Percentiles rank a stretch among this genome's conserved stretches.
These are phyloP conservation scores for Lentinula novae-zelandiae DNA, from an alignment of 1,284 basidiomycete genomes.

Conservation along the genomic window DNA sequence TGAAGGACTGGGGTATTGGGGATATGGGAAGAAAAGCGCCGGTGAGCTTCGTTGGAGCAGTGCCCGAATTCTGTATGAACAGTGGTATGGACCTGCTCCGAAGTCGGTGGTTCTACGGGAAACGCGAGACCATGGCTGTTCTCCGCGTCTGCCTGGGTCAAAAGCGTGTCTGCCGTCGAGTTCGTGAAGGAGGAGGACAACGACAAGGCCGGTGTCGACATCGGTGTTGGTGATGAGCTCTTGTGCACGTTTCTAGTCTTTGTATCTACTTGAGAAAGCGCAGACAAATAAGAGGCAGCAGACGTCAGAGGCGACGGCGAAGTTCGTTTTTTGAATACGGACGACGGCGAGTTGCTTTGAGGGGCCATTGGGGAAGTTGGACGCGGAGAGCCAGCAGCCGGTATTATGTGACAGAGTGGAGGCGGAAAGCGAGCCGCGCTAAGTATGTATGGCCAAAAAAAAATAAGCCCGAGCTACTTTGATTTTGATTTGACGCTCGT, in stretches of 20 bases:
- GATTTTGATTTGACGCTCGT: too few species aligned
- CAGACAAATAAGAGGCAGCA: constrained; percentile 70
- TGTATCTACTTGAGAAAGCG: constrained; percentile 59
- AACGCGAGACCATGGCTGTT: constrained; percentile 53
- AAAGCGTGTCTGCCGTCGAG: constrained; percentile 59
- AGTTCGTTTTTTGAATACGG: constrained; percentile 61
- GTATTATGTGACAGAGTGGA: too few species aligned
- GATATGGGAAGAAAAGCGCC: constrained; percentile 64
- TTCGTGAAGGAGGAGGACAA: constrained; percentile 63
- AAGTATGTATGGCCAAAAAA: too few species aligned
- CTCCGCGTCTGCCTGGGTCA: constrained; percentile 47
- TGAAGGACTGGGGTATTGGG: constrained; percentile 44
- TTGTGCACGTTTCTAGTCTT: constrained; percentile 30
- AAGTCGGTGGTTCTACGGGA: constrained; percentile 64
- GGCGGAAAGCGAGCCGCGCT: too few species aligned
- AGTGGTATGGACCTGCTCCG: constrained; percentile 70
- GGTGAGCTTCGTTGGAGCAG: constrained; percentile 68
- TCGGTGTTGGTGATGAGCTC: constrained; percentile 40
- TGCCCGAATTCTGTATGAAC: constrained; percentile 87
- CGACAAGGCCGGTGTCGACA: constrained; percentile 62
- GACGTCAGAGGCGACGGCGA: constrained; percentile 45
- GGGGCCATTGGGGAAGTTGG: constrained; percentile 18
- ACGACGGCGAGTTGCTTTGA: constrained; percentile 36
- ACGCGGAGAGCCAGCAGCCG: too few species aligned
- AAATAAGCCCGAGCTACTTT: too few species aligned